These are phyloP conservation scores for Senecio squalidus DNA, from an alignment of 140 eudicot genomes.

Conservation along the genomic window DNA sequence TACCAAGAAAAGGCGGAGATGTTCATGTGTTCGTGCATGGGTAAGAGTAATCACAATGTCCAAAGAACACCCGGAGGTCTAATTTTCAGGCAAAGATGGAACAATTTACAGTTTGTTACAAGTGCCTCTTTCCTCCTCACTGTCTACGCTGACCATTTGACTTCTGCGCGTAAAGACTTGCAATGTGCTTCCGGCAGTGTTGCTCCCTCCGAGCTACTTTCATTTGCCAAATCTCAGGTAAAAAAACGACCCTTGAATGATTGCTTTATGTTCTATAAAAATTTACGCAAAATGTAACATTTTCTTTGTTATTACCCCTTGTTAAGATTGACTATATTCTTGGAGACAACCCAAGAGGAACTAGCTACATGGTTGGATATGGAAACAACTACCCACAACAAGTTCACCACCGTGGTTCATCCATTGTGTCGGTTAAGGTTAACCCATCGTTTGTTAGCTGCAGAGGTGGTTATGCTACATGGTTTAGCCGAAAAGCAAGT, in stretches of 20 bases:
- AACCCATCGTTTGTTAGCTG: constrained; percentile 77
- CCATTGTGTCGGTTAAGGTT: constrained; percentile 73
- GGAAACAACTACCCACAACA: constrained; percentile 80
- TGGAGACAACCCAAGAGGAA: constrained; percentile 96
- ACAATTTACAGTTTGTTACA: constrained; percentile 92
- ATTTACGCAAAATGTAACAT: neutral
- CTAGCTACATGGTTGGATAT: constrained; percentile 98
- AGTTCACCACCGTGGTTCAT: constrained; percentile 92
- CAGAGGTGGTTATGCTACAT: constrained; percentile 86
- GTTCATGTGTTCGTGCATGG: constrained; percentile 91
- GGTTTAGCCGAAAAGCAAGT: constrained; percentile 65
- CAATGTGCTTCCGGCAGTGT: constrained; percentile 57
- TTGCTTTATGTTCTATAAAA: neutral
- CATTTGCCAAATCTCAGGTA: constrained; percentile 88
- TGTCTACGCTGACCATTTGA: constrained; percentile 84
- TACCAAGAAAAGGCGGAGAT: constrained; percentile 88
- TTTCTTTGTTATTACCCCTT: neutral
- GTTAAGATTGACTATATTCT: constrained; percentile 78
- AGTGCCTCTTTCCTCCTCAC: constrained; percentile 87
- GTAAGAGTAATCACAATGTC: constrained; percentile 64
- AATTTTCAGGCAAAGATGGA: constrained; percentile 84
- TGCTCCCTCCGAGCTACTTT: constrained; percentile 67
- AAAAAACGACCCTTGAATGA: neutral
- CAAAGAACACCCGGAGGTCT: constrained; percentile 95
- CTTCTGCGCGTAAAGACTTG: constrained; percentile 65